phyloP scores from a whole-genome alignment of 1,284 basidiomycete species.

The Cutaneotrichosporon dermatis region DNA sequence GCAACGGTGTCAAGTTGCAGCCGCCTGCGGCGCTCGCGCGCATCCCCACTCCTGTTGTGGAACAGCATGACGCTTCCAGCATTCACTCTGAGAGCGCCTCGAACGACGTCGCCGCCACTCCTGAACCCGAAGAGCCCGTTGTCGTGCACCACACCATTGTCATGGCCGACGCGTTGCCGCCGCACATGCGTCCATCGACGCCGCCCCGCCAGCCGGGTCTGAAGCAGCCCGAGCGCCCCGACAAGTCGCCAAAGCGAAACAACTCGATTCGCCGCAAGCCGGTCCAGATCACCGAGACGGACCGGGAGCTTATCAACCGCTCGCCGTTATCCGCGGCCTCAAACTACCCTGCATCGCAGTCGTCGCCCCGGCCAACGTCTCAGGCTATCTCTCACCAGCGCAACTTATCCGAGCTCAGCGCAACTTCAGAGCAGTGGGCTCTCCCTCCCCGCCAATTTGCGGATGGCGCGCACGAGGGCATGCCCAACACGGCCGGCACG shows the following conservation, averaged over 20 bases:
- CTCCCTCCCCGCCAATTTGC: slow-evolving; percentile 8
- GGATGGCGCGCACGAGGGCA: neutral
- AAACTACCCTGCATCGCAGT: neutral
- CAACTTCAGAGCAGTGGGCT: neutral
- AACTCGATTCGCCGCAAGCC: slow-evolving; percentile 40
- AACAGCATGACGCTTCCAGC: slow-evolving; percentile 1
- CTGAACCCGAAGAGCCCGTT: neutral
- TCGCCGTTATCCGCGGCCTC: slow-evolving; percentile 11
- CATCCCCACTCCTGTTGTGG: slow-evolving; percentile 13
- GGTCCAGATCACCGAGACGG: slow-evolving; percentile 34
- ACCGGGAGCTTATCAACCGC: slow-evolving; percentile 29
- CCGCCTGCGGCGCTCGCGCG: neutral
- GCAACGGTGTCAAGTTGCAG: neutral
- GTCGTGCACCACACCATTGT: slow-evolving; percentile 37
- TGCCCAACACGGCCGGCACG: neutral
- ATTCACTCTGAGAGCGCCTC: neutral
- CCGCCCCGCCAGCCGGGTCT: neutral
- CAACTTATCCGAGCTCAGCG: slow-evolving; percentile 5
- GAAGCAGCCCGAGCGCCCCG: slow-evolving; percentile 1
- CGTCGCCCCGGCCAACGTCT: neutral
- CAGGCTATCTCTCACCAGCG: slow-evolving; percentile 3
- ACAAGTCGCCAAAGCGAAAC: slow-evolving; percentile 5
- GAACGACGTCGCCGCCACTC: slow-evolving; percentile 4
- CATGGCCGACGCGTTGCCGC: slow-evolving; percentile 17
- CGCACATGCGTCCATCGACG: neutral